phyloP scores from a whole-genome alignment of 73 alveolate species.

The Tetrahymena malaccensis region DNA sequence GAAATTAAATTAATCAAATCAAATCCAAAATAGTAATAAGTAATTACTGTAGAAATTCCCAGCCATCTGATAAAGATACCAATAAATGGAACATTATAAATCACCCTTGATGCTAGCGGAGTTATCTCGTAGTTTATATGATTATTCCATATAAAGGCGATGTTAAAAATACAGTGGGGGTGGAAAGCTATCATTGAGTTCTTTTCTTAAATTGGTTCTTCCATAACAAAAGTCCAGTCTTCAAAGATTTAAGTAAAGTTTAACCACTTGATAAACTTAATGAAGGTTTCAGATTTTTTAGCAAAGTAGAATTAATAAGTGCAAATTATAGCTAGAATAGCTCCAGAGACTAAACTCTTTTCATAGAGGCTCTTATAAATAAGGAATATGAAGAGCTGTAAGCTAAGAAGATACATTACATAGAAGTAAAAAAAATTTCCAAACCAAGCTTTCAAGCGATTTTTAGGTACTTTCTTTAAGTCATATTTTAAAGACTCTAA shows the following conservation, averaged over 20 bases:
- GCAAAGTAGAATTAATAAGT: background rate
- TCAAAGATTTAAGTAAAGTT: background rate
- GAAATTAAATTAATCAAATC: too few relatives aligned
- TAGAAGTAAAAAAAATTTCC: background rate
- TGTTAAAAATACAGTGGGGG: background rate
- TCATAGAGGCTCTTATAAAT: background rate
- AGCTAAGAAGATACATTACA: background rate
- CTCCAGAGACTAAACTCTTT: background rate
- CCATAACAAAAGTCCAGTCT: background rate
- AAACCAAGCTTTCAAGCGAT: background rate
- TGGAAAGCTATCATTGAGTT: background rate
- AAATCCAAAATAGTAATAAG: background rate
- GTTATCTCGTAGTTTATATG: background rate
- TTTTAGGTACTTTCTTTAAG: background rate
- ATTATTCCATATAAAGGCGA: background rate
- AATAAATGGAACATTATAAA: background rate
- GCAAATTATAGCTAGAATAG: background rate
- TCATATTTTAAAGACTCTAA: background rate
- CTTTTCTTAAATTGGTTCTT: background rate
- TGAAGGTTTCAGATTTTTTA: background rate
- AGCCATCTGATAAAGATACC: background rate
- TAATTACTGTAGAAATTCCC: background rate
- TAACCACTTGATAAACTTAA: background rate
- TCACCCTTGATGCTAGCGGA: background rate
- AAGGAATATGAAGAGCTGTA: background rate